Base-by-base conservation (phyloP, 768 basidiomycete species). In the Tylopilus rubrobrunneus region DNA sequence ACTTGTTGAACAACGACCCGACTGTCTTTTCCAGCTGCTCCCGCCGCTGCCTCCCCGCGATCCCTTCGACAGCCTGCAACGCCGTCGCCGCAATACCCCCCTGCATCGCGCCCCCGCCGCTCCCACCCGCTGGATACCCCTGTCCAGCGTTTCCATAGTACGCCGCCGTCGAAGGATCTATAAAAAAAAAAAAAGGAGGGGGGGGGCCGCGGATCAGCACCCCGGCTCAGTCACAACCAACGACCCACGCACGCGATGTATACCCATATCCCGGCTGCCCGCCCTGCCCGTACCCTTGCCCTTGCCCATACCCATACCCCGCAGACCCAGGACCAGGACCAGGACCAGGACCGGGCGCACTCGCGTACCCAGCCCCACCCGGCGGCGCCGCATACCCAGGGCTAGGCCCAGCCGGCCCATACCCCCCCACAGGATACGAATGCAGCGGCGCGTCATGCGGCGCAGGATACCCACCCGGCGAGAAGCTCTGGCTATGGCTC, bases 11-110 rank as follows among this genome's bases (percentile, higher is more conserved):
- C 42, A 85, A 58, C 55, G 57, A 71, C 53, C 71, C 76, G 14
- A 83, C 70, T 48, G 62, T 68, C 42, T 69, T 73, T 57, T 83
- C 81, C 40, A 85, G 55, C 59, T 80, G 81, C 33, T 68, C 65
- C 39, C 78, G 68, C 41, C 76, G 77, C 51, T 76, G 76, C 58
- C 71, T 73, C 4, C 84, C 83, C 17, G 81, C 80, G 29, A 84
- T 67, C 53, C 74, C 79, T 63, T 84, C 83, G 19, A 86, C 73
- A n/a, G 76, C 73, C 55, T 66, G 74, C 59, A 76, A 59, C 40
- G 82, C 83, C 12, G 59, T 41, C 45, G 51, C 21, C n/a, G n/a
- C n/a, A 2, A 63, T n/a, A 0, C 48, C 28, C 69, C 75, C 31
- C 77, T 56, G 9, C 5, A 50, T 21, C 0, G 51, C 50, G 0